These are phyloP conservation scores for Pythium rishiriense DNA, from an alignment of 352 stramenopile species.

Conservation along the genomic window DNA sequence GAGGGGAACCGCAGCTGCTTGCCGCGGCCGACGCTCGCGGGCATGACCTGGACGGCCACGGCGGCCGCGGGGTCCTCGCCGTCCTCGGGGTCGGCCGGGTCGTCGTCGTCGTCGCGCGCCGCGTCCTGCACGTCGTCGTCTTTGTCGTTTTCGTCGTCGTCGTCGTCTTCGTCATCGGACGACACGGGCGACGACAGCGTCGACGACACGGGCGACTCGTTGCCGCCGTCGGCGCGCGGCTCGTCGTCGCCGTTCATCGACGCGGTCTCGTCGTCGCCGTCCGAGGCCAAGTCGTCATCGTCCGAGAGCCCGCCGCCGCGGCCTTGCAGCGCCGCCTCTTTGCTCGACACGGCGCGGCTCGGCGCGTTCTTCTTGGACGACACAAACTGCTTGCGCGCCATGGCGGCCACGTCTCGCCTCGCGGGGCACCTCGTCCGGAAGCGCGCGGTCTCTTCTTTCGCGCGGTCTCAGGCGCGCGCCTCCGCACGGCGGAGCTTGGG, in stretches of 20 bases:
- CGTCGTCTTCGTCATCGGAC: conserved; percentile 29
- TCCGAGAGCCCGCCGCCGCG: conserved; percentile 25
- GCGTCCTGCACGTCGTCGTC: conserved; percentile 9
- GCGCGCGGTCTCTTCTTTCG: conserved; percentile 1
- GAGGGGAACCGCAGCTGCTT: conserved; percentile 82
- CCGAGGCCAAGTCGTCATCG: conserved; percentile 29
- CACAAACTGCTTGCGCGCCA: conserved; percentile 85
- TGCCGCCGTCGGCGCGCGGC: conserved; percentile 29
- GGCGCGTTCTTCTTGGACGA: conserved; percentile 88
- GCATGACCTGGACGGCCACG: conserved; percentile 69
- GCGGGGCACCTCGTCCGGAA: neutral
- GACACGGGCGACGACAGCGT: conserved; percentile 5
- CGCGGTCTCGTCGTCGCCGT: conserved; percentile 25
- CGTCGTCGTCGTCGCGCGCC: conserved; percentile 12
- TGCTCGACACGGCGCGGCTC: conserved; percentile 78
- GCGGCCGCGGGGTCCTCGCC: conserved; percentile 2
- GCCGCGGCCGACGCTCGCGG: conserved; percentile 61
- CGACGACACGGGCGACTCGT: conserved; percentile 33
- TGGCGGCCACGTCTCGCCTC: conserved; percentile 16
- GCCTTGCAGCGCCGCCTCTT: conserved; percentile 69
- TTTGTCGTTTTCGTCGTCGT: conserved; percentile 13
- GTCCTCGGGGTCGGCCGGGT: conserved; percentile 23
- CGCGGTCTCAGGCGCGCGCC: neutral
- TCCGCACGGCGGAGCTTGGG: neutral
- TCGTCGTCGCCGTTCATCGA: conserved; percentile 25